These are phyloP conservation scores for Stephanodiscus triporus DNA, from an alignment of 108 stramenopile species.

Conservation along the genomic window DNA sequence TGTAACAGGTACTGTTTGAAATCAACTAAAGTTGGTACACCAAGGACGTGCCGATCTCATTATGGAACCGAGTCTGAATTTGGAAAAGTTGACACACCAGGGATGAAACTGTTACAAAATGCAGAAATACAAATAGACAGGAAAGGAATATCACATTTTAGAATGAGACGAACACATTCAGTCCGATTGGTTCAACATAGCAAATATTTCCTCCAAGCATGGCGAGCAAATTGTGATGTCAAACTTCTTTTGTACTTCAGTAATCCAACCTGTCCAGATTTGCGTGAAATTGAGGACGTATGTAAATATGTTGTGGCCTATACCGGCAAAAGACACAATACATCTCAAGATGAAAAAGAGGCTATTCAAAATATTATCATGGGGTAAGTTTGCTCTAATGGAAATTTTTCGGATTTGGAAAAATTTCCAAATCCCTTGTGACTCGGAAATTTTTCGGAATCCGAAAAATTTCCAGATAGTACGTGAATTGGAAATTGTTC, in stretches of 20 bases:
- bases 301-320: constrained; percentile 15
- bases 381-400: too few relatives aligned
- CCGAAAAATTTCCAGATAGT: too few relatives aligned
- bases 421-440: too few relatives aligned
- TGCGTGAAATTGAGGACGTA: constrained; percentile 7
- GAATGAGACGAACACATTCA: constrained; percentile 7
- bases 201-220: neutral
- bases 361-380: neutral
- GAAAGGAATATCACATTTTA: constrained; percentile 3
- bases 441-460: too few relatives aligned
- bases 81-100: neutral
- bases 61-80: neutral
- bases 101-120: neutral
- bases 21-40: neutral
- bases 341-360: neutral
- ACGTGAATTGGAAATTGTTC: too few relatives aligned
- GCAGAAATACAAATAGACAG: neutral
- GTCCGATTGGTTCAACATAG: constrained; percentile 17
- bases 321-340: constrained; percentile 10
- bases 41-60: neutral
- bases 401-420: too few relatives aligned
- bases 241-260: neutral
- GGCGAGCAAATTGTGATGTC: constrained; percentile 13
- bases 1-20: neutral
- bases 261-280: constrained; percentile 4